Evolutionary conservation across 768 basidiomycete species (phyloP).

Genomic region (Suillus alpinus): DNA sequence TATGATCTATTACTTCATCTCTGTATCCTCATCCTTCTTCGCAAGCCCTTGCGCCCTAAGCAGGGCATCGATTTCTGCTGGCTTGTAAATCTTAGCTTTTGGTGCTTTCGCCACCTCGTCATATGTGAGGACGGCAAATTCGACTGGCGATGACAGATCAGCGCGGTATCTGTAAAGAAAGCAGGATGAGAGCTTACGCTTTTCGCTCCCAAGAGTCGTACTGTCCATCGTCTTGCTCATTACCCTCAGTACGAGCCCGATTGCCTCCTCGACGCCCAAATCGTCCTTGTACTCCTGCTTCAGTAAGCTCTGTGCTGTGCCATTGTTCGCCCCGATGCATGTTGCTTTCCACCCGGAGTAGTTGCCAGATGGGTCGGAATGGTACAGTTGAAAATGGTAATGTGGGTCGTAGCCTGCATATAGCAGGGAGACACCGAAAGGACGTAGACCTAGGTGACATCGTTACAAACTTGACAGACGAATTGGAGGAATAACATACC

Average conservation of each 20-base stretch:
- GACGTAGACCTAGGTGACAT: constrained; percentile 72
- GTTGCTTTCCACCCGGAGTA: constrained; percentile 99
- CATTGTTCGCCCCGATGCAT: constrained; percentile 97
- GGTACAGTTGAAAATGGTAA: constrained; percentile 96
- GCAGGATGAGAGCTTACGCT: constrained; percentile 55
- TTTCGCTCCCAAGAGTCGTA: constrained; percentile 94
- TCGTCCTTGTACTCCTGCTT: constrained; percentile 99
- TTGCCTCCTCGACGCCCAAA: constrained; percentile 85
- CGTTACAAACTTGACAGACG: not conserved
- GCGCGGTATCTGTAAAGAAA: not conserved
- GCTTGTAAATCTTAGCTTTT: constrained; percentile 88
- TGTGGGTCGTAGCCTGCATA: constrained; percentile 97
- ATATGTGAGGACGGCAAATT: constrained; percentile 91
- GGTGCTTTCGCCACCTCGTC: constrained; percentile 76
- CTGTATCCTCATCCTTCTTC: constrained; percentile 83
- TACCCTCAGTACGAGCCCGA: constrained; percentile 85
- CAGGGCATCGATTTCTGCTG: constrained; percentile 83
- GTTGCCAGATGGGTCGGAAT: constrained; percentile 97
- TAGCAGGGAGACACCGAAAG: constrained; percentile 95
- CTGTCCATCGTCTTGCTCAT: constrained; percentile 99
- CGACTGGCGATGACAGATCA: constrained; percentile 54
- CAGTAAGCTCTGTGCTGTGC: constrained; percentile 89
- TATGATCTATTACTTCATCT: constrained; percentile 56
- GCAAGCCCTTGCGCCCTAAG: constrained; percentile 75
- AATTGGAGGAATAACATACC: constrained; percentile 45